These are phyloP conservation scores for Rosa persica DNA, from an alignment of 306 rosid genomes.

Conservation along the genomic window DNA sequence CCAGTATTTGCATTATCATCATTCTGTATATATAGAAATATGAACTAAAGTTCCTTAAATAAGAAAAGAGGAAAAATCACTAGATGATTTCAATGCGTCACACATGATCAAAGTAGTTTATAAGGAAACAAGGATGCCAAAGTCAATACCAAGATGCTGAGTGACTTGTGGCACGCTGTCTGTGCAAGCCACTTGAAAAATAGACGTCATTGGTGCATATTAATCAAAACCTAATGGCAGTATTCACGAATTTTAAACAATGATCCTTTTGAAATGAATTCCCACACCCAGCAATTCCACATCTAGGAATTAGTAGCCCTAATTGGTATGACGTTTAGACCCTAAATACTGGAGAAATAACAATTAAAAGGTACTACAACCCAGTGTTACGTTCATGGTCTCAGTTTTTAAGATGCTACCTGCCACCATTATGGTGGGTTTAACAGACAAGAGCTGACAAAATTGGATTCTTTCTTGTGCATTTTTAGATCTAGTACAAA, in stretches of 20 bases:
- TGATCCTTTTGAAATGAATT: not conserved
- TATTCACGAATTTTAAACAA: not conserved
- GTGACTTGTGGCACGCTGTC: not conserved
- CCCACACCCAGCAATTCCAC: not conserved
- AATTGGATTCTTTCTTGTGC: not conserved
- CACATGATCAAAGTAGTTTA: not conserved
- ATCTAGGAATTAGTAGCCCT: not conserved
- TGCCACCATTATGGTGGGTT: slow-evolving; percentile 5
- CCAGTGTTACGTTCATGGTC: not conserved
- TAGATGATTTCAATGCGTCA: not conserved
- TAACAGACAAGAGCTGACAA: not conserved
- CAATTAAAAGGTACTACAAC: not conserved
- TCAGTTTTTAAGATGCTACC: not conserved
- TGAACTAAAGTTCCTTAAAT: not conserved
- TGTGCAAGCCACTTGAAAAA: not conserved
- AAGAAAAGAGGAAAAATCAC: not conserved
- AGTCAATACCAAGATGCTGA: not conserved
- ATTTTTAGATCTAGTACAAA: not conserved
- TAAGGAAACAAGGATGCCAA: not conserved
- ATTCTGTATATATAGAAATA: not conserved
- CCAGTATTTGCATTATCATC: not conserved
- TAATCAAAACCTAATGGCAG: not conserved
- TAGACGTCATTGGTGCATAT: not conserved
- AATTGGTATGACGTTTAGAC: not conserved
- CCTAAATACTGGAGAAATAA: not conserved